Conservation (phyloP, 495 filamentous ascomycete genomes). For the Xylaria castorea region DNA sequence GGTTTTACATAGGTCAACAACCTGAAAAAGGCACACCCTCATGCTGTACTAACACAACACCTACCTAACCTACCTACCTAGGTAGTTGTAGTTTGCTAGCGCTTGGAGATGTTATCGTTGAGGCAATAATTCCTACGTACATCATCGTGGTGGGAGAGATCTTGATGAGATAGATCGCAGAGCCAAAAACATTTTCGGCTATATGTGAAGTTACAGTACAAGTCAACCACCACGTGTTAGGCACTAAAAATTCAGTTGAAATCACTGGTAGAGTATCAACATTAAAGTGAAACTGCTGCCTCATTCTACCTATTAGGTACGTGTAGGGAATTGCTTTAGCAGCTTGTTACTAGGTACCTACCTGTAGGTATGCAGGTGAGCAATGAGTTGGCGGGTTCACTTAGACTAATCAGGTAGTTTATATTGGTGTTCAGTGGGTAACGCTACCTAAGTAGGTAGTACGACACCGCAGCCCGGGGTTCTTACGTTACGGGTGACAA, state of each 20-base stretch:
- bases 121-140: neutral
- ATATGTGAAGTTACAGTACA: neutral
- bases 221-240: neutral
- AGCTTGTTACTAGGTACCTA: neutral
- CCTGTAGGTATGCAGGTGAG: no score
- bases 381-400: neutral
- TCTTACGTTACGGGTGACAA: neutral
- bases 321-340: neutral
- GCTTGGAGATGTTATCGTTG: no score
- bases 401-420: slow-evolving; percentile 7
- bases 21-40: no score
- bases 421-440: neutral
- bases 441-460: neutral
- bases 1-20: no score
- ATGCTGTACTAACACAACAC: no score
- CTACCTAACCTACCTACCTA: no score
- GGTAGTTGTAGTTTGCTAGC: no score
- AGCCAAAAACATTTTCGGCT: neutral
- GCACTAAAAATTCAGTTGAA: neutral
- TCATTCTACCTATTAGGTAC: neutral
- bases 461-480: neutral
- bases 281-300: neutral
- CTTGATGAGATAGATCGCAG: neutral
- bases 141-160: neutral
- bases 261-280: neutral